Base-by-base conservation (phyloP, 2,329 filamentous ascomycete species). In the Emydomyces testavorans region DNA sequence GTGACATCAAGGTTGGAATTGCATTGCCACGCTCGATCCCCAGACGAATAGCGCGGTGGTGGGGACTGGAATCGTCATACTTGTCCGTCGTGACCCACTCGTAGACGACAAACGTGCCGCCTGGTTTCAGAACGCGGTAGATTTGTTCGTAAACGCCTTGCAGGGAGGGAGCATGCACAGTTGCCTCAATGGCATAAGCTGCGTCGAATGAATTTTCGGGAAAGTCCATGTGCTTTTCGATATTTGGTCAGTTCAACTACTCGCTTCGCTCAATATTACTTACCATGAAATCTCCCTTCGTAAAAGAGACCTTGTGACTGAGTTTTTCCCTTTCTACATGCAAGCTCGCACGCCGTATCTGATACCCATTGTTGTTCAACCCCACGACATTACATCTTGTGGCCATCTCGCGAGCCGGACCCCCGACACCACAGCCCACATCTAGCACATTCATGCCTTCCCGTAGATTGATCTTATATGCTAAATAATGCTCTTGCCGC, bases 361-460 rank as follows among this genome's bases (percentile, higher is more conserved):
- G 61, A 40, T 52, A 52, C 20, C 55, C 53, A 39, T 61, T 62
- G 41, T 59, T 60, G 10, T 54, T 61, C 13, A 63, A 20, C 0
- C 60, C 61, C 0, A 59, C 54, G 7, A 62, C 53, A 16, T 57
- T 48, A 28, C 56, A 58, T 4, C 59, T 59, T 1, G 56, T 54
- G 32, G 60, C 59, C 13, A 63, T 59, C 45, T 62, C 57, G 7
- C 60, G 43, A 1, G 60, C 59, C 1, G 60, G 60, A 2, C 54
- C 56, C 7, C 60, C 60, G 24, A 62, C 56, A 3, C 61, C 61
- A 35, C 61, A 62, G 4, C 60, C 61, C 20, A 62, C 58, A 41
- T 63, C 61, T 6, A 63, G 52, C 2, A 62, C 57, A 21, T 53
- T 55, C 57, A 58, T 60, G 11, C 50, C 50, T 2, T 52, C 40